phyloP scores from a whole-genome alignment of 805 yeast genomes.

The Saccharomycopsis fibuligera region DNA sequence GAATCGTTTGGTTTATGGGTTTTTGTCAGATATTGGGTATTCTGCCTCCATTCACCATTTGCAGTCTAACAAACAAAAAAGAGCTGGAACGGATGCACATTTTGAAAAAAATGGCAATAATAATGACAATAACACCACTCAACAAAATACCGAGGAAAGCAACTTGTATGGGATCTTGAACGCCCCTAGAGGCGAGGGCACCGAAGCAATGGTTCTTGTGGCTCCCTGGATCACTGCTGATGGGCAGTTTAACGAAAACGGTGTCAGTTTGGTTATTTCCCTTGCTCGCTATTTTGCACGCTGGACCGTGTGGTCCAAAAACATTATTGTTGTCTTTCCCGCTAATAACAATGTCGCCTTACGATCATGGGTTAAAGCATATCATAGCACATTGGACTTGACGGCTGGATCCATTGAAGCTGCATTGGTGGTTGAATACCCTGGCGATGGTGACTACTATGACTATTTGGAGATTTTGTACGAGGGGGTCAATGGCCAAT shows the following conservation, averaged over 20 bases:
- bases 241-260: conserved; percentile 67
- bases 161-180: conserved; percentile 76
- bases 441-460: conserved; percentile 58
- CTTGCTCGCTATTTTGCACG: conserved; percentile 74
- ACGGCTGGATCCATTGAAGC: conserved; percentile 95
- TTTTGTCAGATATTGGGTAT: conserved; percentile 71
- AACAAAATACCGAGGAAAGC: too few relatives aligned
- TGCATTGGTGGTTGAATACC: conserved; percentile 78
- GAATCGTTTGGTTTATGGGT: conserved; percentile 42
- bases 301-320: conserved; percentile 94
- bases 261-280: conserved; percentile 64
- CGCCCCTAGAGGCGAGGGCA: conserved; percentile 93
- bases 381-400: conserved; percentile 74
- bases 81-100: too few relatives aligned
- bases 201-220: conserved; percentile 87
- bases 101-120: conserved; percentile 16
- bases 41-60: conserved; percentile 47
- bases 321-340: conserved; percentile 80
- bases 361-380: conserved; percentile 89
- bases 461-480: conserved; percentile 69
- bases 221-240: conserved; percentile 81
- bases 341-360: conserved; percentile 62
- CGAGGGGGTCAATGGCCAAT: conserved; percentile 90
- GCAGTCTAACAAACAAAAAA: conserved; percentile 22
- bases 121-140: conserved; percentile 34